A percentile compares a stretch with the other conserved stretches of the same genome.
These are phyloP conservation scores for Hortiboletus flavorubellus DNA, from an alignment of 768 basidiomycete genomes.

Conservation along the genomic window DNA sequence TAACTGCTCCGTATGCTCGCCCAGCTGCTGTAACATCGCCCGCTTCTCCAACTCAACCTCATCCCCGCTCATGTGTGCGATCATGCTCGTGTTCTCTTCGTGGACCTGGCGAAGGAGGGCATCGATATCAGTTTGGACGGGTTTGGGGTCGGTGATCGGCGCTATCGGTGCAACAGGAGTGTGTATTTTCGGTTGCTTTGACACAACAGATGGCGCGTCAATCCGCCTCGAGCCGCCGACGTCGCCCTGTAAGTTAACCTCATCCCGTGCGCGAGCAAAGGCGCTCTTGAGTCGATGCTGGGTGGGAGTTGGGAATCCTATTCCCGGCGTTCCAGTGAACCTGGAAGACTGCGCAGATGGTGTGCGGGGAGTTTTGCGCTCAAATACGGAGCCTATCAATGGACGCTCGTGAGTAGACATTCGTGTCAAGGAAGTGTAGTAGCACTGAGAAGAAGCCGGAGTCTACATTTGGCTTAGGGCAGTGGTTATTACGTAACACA, in stretches of 20 bases:
- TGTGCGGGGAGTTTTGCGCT: slow-evolving; percentile 34
- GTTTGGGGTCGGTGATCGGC: slow-evolving; percentile 7
- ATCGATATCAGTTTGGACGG: slow-evolving; percentile 24
- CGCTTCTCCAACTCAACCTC: slow-evolving; percentile 63
- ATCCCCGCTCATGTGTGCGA: slow-evolving; percentile 67
- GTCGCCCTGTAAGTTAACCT: slow-evolving; percentile 10
- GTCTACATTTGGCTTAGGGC: background rate
- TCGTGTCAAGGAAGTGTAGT: background rate
- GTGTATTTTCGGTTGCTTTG: slow-evolving; percentile 6
- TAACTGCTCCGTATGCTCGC: slow-evolving; percentile 59
- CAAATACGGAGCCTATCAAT: slow-evolving; percentile 45
- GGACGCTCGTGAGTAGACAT: slow-evolving; percentile 27
- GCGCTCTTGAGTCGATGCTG: slow-evolving; percentile 64
- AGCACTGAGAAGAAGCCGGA: background rate
- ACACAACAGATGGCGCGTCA: slow-evolving; percentile 27
- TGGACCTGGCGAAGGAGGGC: slow-evolving; percentile 58
- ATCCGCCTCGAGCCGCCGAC: slow-evolving; percentile 18
- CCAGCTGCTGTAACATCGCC: slow-evolving; percentile 72
- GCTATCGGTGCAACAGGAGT: background rate
- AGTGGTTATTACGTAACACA: slow-evolving; percentile 11
- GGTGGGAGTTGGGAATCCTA: slow-evolving; percentile 57
- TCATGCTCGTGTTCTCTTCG: slow-evolving; percentile 59
- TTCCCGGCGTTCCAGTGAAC: slow-evolving; percentile 22
- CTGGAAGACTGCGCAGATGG: slow-evolving; percentile 22
- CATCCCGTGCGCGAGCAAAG: slow-evolving; percentile 50